Evolutionary conservation across 2,329 filamentous ascomycete species (phyloP), one percentile per base, ranked within the genome.

Genomic region (Diaporthe longicolla): DNA sequence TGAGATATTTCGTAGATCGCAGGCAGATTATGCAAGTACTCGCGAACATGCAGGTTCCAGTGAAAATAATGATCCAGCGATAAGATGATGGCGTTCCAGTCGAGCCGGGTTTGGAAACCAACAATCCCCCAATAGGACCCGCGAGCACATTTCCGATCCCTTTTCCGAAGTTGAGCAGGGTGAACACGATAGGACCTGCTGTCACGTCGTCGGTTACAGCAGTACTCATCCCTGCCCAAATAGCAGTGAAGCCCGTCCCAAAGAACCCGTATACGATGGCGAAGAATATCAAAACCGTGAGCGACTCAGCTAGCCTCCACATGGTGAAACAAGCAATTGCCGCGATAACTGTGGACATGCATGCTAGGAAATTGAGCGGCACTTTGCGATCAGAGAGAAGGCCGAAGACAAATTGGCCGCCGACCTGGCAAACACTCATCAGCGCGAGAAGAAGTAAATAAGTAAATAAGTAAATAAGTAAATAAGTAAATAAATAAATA

Each of bases 211-310:
- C 61, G 7, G 61, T 66, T 3, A 66, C 35, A n/a, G 61, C 61
- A 6, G 61, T 66, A 29, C 61, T 66, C 61, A 66, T 66, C 45
- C 61, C 52, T 84, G 61, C 61, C 61, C 45, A 66, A 24, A 52
- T 66, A 8, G 61, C 45, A 52, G 61, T 52, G 78, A 80, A 82
- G 0, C 75, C 78, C 5, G 89, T 86, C 0, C 89, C 89, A 70
- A 91, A 91, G 80, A 90, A 87, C 0, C 90, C 90, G 76, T 88
- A 92, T 0, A 85, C 80, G 3, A 90, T 79, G 6, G 87, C 84
- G 77, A 91, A 92, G 0, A 87, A 76, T 0, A 86, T 81, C 3
- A 91, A 80, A 0, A 87, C 77, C 0, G 83, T 82, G 3, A 88
- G 79, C 0, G 84, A 81, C 0, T 82, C 83, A 4, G 85, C 84